Evolutionary conservation across 306 rosid genomes (phyloP).

Genomic region (Cicer chorassanicum): DNA sequence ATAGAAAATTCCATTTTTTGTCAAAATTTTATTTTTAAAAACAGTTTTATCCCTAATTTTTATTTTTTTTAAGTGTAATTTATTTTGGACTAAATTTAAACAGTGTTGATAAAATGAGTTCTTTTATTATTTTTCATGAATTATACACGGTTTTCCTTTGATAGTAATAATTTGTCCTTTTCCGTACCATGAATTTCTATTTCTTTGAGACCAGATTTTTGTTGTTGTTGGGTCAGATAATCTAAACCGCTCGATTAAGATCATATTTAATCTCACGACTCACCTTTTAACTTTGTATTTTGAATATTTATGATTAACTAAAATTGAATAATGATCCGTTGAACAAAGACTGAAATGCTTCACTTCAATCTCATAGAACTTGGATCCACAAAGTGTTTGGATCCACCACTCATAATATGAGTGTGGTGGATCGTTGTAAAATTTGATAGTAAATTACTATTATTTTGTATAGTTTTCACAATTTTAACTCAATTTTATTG

Average conservation of each 20-base stretch:
- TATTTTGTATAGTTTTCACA: no score
- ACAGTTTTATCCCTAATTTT: no score
- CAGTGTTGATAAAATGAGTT: no score
- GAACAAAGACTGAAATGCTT: neutral
- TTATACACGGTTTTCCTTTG: neutral
- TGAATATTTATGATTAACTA: neutral
- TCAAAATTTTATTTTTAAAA: neutral
- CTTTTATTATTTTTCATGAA: neutral
- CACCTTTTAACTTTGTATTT: neutral
- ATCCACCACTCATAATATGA: no score
- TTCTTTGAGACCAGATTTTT: neutral
- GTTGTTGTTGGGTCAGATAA: neutral
- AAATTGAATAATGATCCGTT: neutral
- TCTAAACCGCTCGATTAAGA: neutral
- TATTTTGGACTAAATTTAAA: no score
- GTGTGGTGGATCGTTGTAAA: no score
- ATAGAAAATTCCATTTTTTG: neutral
- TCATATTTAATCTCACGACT: neutral
- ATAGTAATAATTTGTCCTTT: neutral
- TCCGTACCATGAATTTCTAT: neutral
- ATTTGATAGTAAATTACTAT: no score
- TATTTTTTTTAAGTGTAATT: no score
- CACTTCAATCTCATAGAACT: no score
- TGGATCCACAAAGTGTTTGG: no score
- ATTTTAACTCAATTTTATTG: no score